Conservation (phyloP, 345 rosid species). For the Populus euphratica region DNA sequence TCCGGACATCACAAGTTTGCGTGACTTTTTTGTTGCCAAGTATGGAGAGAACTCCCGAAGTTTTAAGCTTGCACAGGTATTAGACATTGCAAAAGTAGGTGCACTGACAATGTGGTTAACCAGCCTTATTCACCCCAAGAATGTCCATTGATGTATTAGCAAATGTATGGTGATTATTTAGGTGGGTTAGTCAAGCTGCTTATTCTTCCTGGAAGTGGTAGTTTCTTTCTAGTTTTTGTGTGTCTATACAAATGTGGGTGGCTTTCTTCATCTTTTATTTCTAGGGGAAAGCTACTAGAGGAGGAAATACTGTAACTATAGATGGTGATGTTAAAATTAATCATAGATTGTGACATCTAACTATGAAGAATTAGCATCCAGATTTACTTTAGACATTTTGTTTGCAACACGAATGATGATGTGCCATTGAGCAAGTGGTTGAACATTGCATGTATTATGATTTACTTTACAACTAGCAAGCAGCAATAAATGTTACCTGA, state of each 20-base stretch:
- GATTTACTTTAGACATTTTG: background rate
- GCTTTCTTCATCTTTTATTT: background rate
- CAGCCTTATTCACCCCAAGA: background rate
- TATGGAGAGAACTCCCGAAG: slow-evolving; percentile 77
- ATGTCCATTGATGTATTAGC: background rate
- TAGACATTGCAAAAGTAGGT: slow-evolving; percentile 4
- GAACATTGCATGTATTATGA: too few species aligned
- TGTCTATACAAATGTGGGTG: background rate
- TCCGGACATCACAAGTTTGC: slow-evolving; percentile 75
- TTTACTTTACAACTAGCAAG: too few species aligned
- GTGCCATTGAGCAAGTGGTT: background rate
- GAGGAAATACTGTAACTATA: background rate
- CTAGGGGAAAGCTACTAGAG: background rate
- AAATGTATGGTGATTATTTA: background rate
- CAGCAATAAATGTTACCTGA: too few species aligned
- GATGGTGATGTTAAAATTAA: background rate
- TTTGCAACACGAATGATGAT: background rate
- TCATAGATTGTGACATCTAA: too few species aligned
- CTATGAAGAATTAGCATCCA: background rate
- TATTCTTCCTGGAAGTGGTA: background rate
- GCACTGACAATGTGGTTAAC: background rate
- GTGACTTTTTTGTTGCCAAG: slow-evolving; percentile 87
- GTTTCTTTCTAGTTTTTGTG: background rate
- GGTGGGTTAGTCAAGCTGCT: background rate
- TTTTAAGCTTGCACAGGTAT: slow-evolving; percentile 98